Conservation (phyloP, 2,329 filamentous ascomycete species). For the Ceratocystiopsis minuta region DNA sequence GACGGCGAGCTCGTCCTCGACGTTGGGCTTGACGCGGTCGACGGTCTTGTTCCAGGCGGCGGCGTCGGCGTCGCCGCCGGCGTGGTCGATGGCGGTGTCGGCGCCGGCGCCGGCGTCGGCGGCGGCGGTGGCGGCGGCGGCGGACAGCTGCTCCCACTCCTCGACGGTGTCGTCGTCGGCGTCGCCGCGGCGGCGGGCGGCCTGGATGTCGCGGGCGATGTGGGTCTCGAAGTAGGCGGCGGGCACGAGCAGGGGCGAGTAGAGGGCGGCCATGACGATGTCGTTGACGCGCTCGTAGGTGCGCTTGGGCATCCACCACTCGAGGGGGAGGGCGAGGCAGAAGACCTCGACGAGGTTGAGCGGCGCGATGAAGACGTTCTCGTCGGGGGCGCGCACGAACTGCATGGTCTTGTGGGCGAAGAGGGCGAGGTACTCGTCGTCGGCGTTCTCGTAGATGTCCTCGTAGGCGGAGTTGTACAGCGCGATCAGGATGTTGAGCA, state of each 20-base stretch:
- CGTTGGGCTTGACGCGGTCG: conserved; percentile 55
- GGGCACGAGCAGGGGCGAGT: conserved; percentile 64
- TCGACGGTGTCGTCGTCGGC: conserved; percentile 77
- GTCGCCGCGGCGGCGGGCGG: conserved; percentile 63
- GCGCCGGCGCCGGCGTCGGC: conserved; percentile 49
- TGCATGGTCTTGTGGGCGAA: conserved; percentile 92
- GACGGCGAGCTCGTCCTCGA: conserved; percentile 62
- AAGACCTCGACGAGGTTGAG: conserved; percentile 89
- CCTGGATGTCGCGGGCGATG: conserved; percentile 45
- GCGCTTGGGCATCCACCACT: conserved; percentile 80
- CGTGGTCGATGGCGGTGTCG: conserved; percentile 57
- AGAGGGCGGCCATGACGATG: conserved; percentile 48
- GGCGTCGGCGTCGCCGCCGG: conserved; percentile 17
- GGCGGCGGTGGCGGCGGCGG: conserved; percentile 15
- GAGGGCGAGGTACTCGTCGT: conserved; percentile 87
- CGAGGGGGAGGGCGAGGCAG: conserved; percentile 58
- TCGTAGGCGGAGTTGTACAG: conserved; percentile 95
- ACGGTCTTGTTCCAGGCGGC: conserved; percentile 74
- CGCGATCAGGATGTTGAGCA: conserved; percentile 91
- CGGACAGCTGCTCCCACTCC: conserved; percentile 86
- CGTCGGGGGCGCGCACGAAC: conserved; percentile 88
- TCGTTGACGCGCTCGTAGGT: conserved; percentile 74
- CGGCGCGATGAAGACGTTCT: conserved; percentile 94
- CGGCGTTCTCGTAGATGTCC: conserved; percentile 82
- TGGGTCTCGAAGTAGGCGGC: conserved; percentile 56